These are phyloP conservation scores for Blastobotrys ciferrii DNA, from an alignment of 1,139 yeast genomes.

Conservation along the genomic window DNA sequence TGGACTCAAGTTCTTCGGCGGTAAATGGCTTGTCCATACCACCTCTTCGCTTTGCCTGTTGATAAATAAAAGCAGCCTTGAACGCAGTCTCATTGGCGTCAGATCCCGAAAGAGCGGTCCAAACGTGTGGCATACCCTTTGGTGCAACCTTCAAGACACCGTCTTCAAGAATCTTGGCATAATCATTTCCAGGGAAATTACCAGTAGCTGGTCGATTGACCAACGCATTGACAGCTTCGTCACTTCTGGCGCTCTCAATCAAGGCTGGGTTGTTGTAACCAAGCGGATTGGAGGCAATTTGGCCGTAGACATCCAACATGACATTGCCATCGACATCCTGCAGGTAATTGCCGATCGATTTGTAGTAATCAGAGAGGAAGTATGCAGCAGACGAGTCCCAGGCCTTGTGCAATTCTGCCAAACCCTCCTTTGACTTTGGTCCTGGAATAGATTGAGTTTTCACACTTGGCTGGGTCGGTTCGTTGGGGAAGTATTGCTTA, in stretches of 20 bases:
- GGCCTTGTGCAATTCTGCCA: slow-evolving; percentile 50
- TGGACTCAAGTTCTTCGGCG: slow-evolving; percentile 54
- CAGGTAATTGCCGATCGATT: slow-evolving; percentile 68
- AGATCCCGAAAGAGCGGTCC: slow-evolving; percentile 80
- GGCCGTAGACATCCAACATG: slow-evolving; percentile 69
- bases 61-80: slow-evolving; percentile 80
- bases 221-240: slow-evolving; percentile 62
- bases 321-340: slow-evolving; percentile 70
- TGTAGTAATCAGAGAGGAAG: slow-evolving; percentile 65
- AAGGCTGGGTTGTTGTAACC: slow-evolving; percentile 79
- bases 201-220: slow-evolving; percentile 79
- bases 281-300: slow-evolving; percentile 73
- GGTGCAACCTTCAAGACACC: slow-evolving; percentile 35
- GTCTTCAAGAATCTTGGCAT: slow-evolving; percentile 54
- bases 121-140: slow-evolving; percentile 37
- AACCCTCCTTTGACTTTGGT: slow-evolving; percentile 50
- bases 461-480: slow-evolving; percentile 60
- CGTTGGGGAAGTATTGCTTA: slow-evolving; percentile 49
- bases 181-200: slow-evolving; percentile 67
- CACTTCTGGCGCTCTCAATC: slow-evolving; percentile 58
- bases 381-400: slow-evolving; percentile 67
- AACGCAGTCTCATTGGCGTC: slow-evolving; percentile 84
- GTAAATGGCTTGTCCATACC: slow-evolving; percentile 34
- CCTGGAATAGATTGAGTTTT: slow-evolving; percentile 59
- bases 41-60: slow-evolving; percentile 58